phyloP scores from a whole-genome alignment of 352 stramenopile species.

The Globisporangium nodosum region DNA sequence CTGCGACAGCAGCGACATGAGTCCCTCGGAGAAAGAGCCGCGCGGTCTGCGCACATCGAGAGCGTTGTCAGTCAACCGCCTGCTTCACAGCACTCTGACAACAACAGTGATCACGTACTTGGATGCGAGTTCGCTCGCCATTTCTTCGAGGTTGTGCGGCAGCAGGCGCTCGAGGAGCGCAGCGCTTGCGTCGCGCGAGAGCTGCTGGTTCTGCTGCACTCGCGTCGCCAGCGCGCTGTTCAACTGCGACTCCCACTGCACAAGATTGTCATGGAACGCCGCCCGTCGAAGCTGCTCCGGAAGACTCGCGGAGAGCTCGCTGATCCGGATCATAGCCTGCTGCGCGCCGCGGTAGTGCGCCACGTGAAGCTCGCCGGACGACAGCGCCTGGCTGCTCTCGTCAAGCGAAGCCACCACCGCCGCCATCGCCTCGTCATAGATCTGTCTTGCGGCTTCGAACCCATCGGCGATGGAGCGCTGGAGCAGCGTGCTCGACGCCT shows the following conservation, averaged over 20 bases:
- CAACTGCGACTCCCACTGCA: slow-evolving; percentile 17
- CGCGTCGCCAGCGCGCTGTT: slow-evolving; percentile 6
- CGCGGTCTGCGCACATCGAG: slow-evolving; percentile 17
- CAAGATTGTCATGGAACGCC: slow-evolving; percentile 23
- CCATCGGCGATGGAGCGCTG: slow-evolving; percentile 27
- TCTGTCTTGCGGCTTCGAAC: slow-evolving; percentile 20
- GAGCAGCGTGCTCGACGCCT: slow-evolving; percentile 34
- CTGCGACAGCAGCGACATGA: slow-evolving; percentile 41
- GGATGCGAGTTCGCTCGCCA: slow-evolving; percentile 26
- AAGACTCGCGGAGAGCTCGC: slow-evolving; percentile 17
- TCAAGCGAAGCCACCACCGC: slow-evolving; percentile 1
- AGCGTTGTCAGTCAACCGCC: background rate
- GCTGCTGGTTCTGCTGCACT: slow-evolving; percentile 10
- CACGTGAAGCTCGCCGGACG: slow-evolving; percentile 18
- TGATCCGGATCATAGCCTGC: slow-evolving; percentile 18
- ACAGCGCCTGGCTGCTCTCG: background rate
- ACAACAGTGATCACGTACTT: slow-evolving; percentile 4
- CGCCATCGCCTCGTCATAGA: slow-evolving; percentile 17
- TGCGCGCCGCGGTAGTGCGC: slow-evolving; percentile 27
- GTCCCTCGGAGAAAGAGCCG: slow-evolving; percentile 44
- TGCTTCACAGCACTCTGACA: background rate
- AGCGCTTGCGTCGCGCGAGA: slow-evolving; percentile 12
- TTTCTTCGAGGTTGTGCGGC: slow-evolving; percentile 31
- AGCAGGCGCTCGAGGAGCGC: slow-evolving; percentile 22
- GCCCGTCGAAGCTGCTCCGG: slow-evolving; percentile 26